Percentiles rank a stretch among this genome's conserved stretches.
Evolutionary conservation across 164 flowering plant genomes (phyloP).

Genomic region (Annona cherimola): DNA sequence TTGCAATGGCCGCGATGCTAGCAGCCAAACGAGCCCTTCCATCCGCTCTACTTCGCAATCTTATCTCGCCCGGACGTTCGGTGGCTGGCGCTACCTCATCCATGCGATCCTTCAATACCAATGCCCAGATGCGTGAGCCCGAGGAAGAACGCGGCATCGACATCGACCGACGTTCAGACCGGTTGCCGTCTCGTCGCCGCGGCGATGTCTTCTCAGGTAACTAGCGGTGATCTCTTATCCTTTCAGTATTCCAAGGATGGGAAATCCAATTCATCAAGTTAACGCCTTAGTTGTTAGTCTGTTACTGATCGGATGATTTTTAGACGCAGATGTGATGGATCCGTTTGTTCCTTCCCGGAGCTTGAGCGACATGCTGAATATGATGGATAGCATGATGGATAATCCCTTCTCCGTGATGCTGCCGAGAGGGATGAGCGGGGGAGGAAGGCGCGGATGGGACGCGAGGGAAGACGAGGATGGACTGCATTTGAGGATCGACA

Average conservation of each 20-base stretch:
- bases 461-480: constrained; percentile 53
- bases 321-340: constrained; percentile 48
- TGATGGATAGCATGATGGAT: constrained; percentile 67
- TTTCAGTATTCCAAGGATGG: not conserved
- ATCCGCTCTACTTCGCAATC: constrained; percentile 23
- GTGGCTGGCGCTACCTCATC: constrained; percentile 12
- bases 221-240: constrained; percentile 5
- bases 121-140: constrained; percentile 15
- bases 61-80: constrained; percentile 20
- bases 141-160: constrained; percentile 22
- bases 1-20: constrained; percentile 14
- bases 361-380: constrained; percentile 58
- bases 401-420: constrained; percentile 31
- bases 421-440: constrained; percentile 31
- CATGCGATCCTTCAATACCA: constrained; percentile 31
- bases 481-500: constrained; percentile 47
- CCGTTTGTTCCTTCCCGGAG: constrained; percentile 55
- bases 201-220: constrained; percentile 39
- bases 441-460: constrained; percentile 53
- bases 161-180: constrained; percentile 19
- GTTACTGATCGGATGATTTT: not conserved
- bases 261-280: not conserved
- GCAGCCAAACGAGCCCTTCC: constrained; percentile 22
- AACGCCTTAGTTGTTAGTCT: too few relatives aligned
- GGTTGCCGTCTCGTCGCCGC: constrained; percentile 9